phyloP scores from a whole-genome alignment of 1,284 basidiomycete genomes.

The Schizophyllum amplum region DNA sequence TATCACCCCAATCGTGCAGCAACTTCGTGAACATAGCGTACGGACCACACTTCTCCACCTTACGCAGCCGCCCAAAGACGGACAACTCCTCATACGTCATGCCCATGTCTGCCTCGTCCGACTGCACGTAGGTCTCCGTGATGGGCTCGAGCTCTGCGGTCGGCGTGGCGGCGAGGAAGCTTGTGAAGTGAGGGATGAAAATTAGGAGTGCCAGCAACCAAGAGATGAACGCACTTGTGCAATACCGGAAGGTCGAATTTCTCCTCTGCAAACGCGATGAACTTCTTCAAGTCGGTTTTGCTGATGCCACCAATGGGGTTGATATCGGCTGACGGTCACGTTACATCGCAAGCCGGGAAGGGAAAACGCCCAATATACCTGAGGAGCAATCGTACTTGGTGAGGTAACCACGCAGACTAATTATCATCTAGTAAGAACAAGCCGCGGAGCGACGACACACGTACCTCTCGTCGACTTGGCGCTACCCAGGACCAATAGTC shows the following conservation, averaged over 20 bases:
- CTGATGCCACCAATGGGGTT: constrained; percentile 98
- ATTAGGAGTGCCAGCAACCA: not conserved
- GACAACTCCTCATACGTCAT: constrained; percentile 99
- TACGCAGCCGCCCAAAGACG: constrained; percentile 87
- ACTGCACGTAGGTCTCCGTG: constrained; percentile 88
- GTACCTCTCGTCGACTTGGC: constrained; percentile 98
- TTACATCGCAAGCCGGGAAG: not conserved
- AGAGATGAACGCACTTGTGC: constrained; percentile 39
- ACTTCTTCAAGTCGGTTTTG: constrained; percentile 95
- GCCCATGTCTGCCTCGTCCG: constrained; percentile 98
- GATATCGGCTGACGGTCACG: constrained; percentile 67
- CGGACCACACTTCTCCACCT: constrained; percentile 95
- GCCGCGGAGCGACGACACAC: constrained; percentile 5
- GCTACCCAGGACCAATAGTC: constrained; percentile 89
- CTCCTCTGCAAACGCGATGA: constrained; percentile 79
- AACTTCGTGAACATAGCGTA: constrained; percentile 96
- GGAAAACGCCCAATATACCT: constrained; percentile 33
- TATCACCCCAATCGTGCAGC: constrained; percentile 84
- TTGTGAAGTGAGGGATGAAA: constrained; percentile 24
- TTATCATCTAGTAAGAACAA: constrained; percentile 2
- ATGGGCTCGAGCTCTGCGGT: constrained; percentile 97
- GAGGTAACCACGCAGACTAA: constrained; percentile 87
- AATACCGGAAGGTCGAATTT: constrained; percentile 85
- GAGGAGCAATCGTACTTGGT: constrained; percentile 97
- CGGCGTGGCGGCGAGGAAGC: constrained; percentile 87